Base-by-base conservation (phyloP, 129 eudicot genomes). In the Lactuca saligna region DNA sequence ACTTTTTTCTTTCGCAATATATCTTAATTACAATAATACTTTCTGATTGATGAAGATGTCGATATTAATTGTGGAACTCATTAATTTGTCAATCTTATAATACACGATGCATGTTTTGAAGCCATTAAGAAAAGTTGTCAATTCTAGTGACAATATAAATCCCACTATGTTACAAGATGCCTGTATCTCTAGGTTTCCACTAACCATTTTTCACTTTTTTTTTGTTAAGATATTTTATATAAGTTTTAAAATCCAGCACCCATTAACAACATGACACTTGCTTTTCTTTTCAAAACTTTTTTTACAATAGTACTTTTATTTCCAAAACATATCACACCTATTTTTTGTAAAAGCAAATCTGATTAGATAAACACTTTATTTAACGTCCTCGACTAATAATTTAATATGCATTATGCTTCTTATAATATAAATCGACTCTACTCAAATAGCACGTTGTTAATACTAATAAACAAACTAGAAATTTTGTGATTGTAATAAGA, bases 151-250 rank as follows among this genome's bases (percentile, higher is more conserved):
- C 3, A 17, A 25, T 20, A 32, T 54, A 25, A 39, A 55, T 9
- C 59, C 62, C 69, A 41, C 17, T 63, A 46, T 11, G 51, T 12
- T 12, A 8, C 62, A 20, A 17, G 54, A 35, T 72, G 55, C 55
- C 4, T 14, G 14, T 50, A 53, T 56, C 38, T 44, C 51, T 46
- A 46, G 51, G 57, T 15, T 15, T 61, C 66, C 59, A 25, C 48
- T 65, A 55, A 29, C 53, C 29, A 38, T 7, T 69, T 56, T 50
- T 57, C 51, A 16, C 44, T 51, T 25, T 42, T 13, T 54, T 39
- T 53, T 53, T 16, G 29, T 53, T 14, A 14, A 15, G 9, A 53
- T 53, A 53, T 53, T 53, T 44, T 46, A 11, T 12, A 46, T 46
- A 46, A 46, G 0, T 46, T 46, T 12, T 46, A 46, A 44, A 46